These are phyloP conservation scores for Agrocybe chaxingu DNA, from an alignment of 768 basidiomycete species.

Conservation along the genomic window DNA sequence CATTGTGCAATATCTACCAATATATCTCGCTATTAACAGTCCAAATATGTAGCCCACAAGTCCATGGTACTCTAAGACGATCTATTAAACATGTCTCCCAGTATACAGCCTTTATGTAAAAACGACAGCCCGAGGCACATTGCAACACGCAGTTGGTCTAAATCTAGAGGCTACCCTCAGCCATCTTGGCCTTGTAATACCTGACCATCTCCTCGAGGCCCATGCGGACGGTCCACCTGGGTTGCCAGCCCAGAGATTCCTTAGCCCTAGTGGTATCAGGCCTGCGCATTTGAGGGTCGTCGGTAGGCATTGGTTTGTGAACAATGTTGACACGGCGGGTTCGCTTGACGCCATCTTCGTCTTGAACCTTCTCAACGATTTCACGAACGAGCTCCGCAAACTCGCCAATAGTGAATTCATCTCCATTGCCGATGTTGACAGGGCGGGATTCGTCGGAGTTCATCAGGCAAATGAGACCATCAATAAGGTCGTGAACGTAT, in stretches of 20 bases:
- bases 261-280: constrained; percentile 93
- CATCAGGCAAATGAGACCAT: constrained; percentile 92
- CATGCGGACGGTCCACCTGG: constrained; percentile 89
- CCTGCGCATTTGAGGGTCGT: constrained; percentile 92
- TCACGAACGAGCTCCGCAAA: constrained; percentile 93
- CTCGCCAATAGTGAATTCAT: constrained; percentile 94
- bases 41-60: too few species aligned
- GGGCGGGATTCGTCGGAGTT: constrained; percentile 91
- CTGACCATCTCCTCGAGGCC: constrained; percentile 94
- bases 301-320: constrained; percentile 79
- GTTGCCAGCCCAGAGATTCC: constrained; percentile 82
- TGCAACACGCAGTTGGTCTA: too few species aligned
- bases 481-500: constrained; percentile 96
- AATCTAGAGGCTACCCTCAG: constrained; percentile 70
- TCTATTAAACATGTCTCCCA: too few species aligned
- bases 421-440: constrained; percentile 93
- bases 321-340: constrained; percentile 60
- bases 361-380: constrained; percentile 90
- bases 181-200: constrained; percentile 90
- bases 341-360: constrained; percentile 64
- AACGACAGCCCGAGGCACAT: too few species aligned
- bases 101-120: too few species aligned
- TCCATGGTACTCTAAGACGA: too few species aligned
- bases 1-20: too few species aligned
- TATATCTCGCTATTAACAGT: too few species aligned